Evolutionary conservation across 108 stramenopile genomes (phyloP).

Genomic region (Aureococcus anophagefferens): DNA sequence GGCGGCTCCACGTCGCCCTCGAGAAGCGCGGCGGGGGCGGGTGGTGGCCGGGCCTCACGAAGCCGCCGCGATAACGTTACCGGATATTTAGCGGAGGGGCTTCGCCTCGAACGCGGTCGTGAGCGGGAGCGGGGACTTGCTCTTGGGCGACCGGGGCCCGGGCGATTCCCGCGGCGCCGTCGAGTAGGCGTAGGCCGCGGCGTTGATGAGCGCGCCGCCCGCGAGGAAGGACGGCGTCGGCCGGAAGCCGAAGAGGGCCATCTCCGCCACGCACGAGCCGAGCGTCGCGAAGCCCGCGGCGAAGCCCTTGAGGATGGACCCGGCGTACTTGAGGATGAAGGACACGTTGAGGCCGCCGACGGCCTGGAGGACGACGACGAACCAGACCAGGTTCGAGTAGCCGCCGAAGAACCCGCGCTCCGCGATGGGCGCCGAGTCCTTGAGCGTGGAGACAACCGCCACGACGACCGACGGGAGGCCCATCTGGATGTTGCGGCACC

Average conservation of each 20-base stretch:
- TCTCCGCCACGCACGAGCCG: slow-evolving; percentile 18
- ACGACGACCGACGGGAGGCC: slow-evolving; percentile 76
- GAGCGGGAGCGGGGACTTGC: too few species aligned
- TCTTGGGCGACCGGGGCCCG: too few species aligned
- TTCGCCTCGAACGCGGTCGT: too few species aligned
- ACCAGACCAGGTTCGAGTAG: slow-evolving; percentile 67
- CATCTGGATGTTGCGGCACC: slow-evolving; percentile 96
- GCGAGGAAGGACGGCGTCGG: neutral
- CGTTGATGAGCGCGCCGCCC: slow-evolving; percentile 8
- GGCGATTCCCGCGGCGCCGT: neutral
- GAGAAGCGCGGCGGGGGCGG: too few species aligned
- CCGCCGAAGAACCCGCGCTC: slow-evolving; percentile 19
- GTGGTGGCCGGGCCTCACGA: too few species aligned
- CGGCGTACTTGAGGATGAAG: slow-evolving; percentile 72
- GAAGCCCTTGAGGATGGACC: slow-evolving; percentile 67
- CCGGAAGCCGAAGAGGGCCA: slow-evolving; percentile 19
- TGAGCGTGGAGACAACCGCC: slow-evolving; percentile 59
- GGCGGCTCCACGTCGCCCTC: too few species aligned
- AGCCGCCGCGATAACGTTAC: too few species aligned
- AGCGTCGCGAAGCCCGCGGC: slow-evolving; percentile 53
- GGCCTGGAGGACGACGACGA: slow-evolving; percentile 31
- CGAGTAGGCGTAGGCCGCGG: slow-evolving; percentile 20
- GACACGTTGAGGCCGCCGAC: slow-evolving; percentile 61
- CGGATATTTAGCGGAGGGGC: too few species aligned
- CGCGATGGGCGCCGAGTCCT: slow-evolving; percentile 43